Conservation (phyloP, 768 basidiomycete genomes). For the Serendipita sp. region DNA sequence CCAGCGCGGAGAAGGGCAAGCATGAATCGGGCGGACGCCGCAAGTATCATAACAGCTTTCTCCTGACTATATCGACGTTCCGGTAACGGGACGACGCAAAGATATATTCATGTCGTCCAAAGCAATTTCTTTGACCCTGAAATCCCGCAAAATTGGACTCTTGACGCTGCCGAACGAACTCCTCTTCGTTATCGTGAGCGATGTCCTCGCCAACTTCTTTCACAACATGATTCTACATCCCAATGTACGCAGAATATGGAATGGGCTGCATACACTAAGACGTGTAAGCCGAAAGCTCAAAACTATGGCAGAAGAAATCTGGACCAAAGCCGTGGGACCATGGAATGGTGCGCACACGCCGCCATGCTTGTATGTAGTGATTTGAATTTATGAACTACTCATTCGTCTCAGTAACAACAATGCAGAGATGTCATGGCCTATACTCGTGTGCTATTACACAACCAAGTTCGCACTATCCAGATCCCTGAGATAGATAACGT, state of each 20-base stretch:
- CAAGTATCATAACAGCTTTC: not conserved
- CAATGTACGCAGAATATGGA: not conserved
- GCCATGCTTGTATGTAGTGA: not conserved
- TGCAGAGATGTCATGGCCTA: too few species aligned
- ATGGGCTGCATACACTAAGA: not conserved
- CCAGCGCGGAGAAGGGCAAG: not conserved
- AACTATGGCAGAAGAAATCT: not conserved
- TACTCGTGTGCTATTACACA: too few species aligned
- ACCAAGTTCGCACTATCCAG: too few species aligned
- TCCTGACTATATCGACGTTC: too few species aligned
- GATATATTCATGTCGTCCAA: not conserved
- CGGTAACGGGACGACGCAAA: too few species aligned
- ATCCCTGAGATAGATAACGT: too few species aligned
- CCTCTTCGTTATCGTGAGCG: not conserved
- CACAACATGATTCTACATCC: not conserved
- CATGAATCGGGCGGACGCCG: not conserved
- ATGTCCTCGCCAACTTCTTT: not conserved
- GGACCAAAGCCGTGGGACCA: not conserved
- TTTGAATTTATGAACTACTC: not conserved
- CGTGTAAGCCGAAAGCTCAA: not conserved
- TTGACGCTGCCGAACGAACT: not conserved
- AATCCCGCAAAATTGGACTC: not conserved
- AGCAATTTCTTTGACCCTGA: not conserved
- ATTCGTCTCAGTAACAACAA: not conserved
- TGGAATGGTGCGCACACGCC: not conserved